These are phyloP conservation scores for Aspergillus thermomutatus DNA, from an alignment of 2,329 filamentous ascomycete species.

Conservation along the genomic window DNA sequence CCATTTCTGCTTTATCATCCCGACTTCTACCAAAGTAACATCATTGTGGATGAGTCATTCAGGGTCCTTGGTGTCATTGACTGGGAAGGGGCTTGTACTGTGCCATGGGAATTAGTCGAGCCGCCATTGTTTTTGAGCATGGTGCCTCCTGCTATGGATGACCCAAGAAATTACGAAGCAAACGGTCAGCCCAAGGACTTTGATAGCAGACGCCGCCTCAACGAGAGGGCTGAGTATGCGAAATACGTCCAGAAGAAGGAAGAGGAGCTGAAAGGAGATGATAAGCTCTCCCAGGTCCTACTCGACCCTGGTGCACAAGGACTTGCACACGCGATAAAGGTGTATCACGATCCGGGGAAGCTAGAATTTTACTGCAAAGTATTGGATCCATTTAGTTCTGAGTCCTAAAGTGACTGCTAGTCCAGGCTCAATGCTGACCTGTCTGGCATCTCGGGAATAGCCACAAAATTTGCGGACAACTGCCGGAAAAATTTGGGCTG, in stretches of 20 bases:
- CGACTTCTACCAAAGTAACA: slow-evolving; percentile 16
- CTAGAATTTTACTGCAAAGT: slow-evolving; percentile 3
- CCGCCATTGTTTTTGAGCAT: slow-evolving; percentile 8
- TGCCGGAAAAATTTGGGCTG: too few species aligned
- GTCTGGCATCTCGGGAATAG: too few species aligned
- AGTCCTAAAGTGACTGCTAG: too few species aligned
- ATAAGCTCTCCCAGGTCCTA: slow-evolving; percentile 1
- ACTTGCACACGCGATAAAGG: slow-evolving; percentile 6
- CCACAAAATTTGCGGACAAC: too few species aligned
- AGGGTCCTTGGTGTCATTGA: slow-evolving; percentile 11
- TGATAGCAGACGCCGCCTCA: not conserved
- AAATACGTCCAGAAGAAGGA: not conserved
- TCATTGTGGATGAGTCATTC: slow-evolving; percentile 14
- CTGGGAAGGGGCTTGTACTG: slow-evolving; percentile 13
- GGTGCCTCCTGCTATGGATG: slow-evolving; percentile 12
- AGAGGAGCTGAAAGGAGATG: not conserved
- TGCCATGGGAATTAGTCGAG: slow-evolving; percentile 9
- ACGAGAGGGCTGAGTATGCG: too few species aligned
- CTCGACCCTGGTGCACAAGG: not conserved
- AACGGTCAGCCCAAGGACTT: slow-evolving; percentile 5
- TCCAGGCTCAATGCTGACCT: too few species aligned
- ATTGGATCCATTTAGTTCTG: not conserved
- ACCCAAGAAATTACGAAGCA: slow-evolving; percentile 6
- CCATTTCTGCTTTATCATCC: slow-evolving; percentile 12
- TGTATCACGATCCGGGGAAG: slow-evolving; percentile 7